Base-by-base conservation (phyloP, 1,284 basidiomycete species). In the Schizophyllum commune region DNA sequence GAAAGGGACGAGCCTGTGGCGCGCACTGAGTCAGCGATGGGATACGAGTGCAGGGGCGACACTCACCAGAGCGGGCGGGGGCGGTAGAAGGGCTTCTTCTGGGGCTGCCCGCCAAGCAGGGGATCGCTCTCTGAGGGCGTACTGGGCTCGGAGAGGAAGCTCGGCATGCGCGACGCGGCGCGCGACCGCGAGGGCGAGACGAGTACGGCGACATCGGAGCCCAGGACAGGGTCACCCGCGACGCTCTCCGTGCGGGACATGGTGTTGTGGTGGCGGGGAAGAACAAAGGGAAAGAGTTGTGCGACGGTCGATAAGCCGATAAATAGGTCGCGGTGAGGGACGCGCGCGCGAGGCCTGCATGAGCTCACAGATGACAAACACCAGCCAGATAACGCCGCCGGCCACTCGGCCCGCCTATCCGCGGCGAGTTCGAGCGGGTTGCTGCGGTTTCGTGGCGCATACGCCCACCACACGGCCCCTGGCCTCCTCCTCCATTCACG, bases 1-100 rank as follows among this genome's bases (percentile, higher is more conserved):
- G 20, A 79, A 74, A 2, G 79, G 79, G 52, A 79, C 72, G 55
- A 80, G 68, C 78, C 79, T 80, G 59, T 19, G 27, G 17, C 39
- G 34, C 39, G 39, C 61, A 52, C 62, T 58, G 57, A 56, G 58
- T 65, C 15, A 61, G 52, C 56, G 57, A 58, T 57, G 9, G 52
- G 52, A 58, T 57, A 22, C 33, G 6, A 32, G 33, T 60, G 21
- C 32, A 22, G 51, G 54, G 47, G 32, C 47, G 34, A 21, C 34
- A 64, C 69, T 59, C 60, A 76, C 76, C 76, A 77, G 60, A 71
- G 72, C 20, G 76, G 75, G 19, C 66, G 61, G 22, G 65, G 61
- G 32, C 65, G 60, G 21, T 66, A 64, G 52, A 66, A 66, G 3
- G 63, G 65, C 56, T 66, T 66, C 63, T 60, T 66, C 53, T 60